phyloP scores from a whole-genome alignment of 2,329 filamentous ascomycete species.

The Colletotrichum sojae region DNA sequence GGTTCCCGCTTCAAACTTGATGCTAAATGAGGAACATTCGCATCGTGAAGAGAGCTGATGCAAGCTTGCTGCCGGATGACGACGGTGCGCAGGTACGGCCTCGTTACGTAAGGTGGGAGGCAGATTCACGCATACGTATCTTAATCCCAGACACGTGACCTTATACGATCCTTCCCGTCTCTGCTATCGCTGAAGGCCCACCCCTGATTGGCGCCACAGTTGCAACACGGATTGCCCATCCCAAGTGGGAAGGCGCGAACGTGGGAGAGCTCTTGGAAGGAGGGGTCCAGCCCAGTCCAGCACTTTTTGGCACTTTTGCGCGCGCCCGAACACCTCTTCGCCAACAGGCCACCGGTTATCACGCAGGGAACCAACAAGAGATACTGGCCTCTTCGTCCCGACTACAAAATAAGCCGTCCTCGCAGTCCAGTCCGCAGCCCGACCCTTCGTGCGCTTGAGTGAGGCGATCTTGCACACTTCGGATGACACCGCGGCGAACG shows the following conservation, averaged over 20 bases:
- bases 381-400: not conserved
- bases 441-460: slow-evolving; percentile 22
- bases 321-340: not conserved
- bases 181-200: slow-evolving; percentile 17
- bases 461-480: slow-evolving; percentile 32
- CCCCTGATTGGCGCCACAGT: slow-evolving; percentile 35
- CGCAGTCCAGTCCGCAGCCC: not conserved
- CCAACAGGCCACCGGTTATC: slow-evolving; percentile 15
- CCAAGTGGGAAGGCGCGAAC: slow-evolving; percentile 41
- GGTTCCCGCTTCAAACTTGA: not conserved
- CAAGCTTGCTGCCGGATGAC: not conserved
- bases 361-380: slow-evolving; percentile 4
- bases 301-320: slow-evolving; percentile 1
- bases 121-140: too few relatives aligned
- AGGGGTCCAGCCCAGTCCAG: slow-evolving; percentile 18
- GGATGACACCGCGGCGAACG: slow-evolving; percentile 32
- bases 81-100: too few relatives aligned
- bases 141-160: slow-evolving; percentile 23
- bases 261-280: slow-evolving; percentile 30
- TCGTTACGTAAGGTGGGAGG: too few relatives aligned
- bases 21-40: slow-evolving; percentile 3
- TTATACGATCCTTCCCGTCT: not conserved
- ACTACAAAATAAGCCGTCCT: slow-evolving; percentile 2
- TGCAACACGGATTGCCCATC: slow-evolving; percentile 30
- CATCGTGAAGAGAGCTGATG: slow-evolving; percentile 3